A percentile compares a stretch with the other conserved stretches of the same genome.
These are phyloP conservation scores for Camelina neglecta DNA, from an alignment of 345 rosid genomes.

Conservation along the genomic window DNA sequence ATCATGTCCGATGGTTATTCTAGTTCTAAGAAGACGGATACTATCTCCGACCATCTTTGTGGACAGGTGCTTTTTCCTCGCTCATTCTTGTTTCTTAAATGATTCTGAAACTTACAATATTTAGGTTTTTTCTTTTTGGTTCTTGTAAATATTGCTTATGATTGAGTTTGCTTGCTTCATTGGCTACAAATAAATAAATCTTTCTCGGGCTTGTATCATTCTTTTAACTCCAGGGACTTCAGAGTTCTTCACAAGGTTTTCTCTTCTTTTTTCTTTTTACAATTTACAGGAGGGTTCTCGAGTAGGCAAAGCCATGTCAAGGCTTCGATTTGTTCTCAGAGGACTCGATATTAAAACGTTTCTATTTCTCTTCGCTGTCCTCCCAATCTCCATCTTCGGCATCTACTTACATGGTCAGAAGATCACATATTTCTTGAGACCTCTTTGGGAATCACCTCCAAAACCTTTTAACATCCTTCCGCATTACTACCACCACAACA, in stretches of 20 bases:
- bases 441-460: constrained; percentile 47
- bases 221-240: too few species aligned
- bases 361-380: constrained; percentile 26
- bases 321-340: constrained; percentile 19
- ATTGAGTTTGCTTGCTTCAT: too few species aligned
- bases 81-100: too few species aligned
- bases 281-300: constrained; percentile 34
- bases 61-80: constrained; percentile 56
- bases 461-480: constrained; percentile 40
- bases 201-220: too few species aligned
- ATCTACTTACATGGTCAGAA: constrained; percentile 45
- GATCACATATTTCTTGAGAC: constrained; percentile 47
- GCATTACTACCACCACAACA: constrained; percentile 57
- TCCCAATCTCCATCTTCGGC: constrained; percentile 39
- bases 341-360: constrained; percentile 29
- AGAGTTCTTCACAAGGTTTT: too few species aligned
- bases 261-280: background rate
- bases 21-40: constrained; percentile 84
- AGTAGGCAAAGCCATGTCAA: constrained; percentile 35
- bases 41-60: constrained; percentile 44
- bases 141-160: too few species aligned
- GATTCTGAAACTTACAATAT: too few species aligned
- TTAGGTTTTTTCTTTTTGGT: too few species aligned
- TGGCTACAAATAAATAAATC: too few species aligned
- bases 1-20: constrained; percentile 57